Percentiles rank a stretch among this genome's conserved stretches.
Conservation (phyloP, 2,329 filamentous ascomycete genomes). For the Phaeoacremonium minimum region DNA sequence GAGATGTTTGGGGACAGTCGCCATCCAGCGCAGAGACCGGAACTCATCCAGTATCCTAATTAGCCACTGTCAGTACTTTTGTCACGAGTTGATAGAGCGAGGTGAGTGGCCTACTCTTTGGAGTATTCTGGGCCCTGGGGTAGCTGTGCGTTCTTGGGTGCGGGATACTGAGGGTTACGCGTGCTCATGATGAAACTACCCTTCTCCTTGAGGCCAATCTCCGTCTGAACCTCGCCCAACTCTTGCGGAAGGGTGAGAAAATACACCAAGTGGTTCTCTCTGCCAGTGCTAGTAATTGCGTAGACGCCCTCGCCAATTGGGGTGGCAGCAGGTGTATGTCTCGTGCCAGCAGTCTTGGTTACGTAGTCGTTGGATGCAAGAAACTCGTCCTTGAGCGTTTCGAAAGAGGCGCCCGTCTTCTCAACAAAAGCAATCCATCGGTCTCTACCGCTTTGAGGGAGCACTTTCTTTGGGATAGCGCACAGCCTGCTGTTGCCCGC, state of each 20-base stretch:
- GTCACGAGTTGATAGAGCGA: conserved; percentile 8
- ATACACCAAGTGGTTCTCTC: conserved; percentile 75
- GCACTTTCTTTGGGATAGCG: conserved; percentile 77
- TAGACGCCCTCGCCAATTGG: conserved; percentile 86
- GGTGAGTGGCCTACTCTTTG: conserved; percentile 51
- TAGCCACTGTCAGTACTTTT: too few species aligned
- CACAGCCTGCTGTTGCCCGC: conserved; percentile 65
- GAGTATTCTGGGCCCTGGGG: conserved; percentile 66
- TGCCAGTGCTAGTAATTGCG: conserved; percentile 67
- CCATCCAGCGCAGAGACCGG: conserved; percentile 66
- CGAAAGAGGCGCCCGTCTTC: conserved; percentile 61
- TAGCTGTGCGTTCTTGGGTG: conserved; percentile 59
- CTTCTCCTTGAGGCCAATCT: conserved; percentile 66
- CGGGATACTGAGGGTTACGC: conserved; percentile 71
- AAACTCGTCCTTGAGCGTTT: conserved; percentile 69
- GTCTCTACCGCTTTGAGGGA: conserved; percentile 65
- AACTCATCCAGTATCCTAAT: conserved; percentile 67
- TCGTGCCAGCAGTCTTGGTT: conserved; percentile 70
- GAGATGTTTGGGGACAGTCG: conserved; percentile 68
- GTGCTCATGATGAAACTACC: conserved; percentile 77
- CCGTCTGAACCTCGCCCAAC: conserved; percentile 67
- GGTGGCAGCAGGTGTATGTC: conserved; percentile 64
- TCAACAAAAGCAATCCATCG: conserved; percentile 81
- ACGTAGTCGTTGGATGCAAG: conserved; percentile 63
- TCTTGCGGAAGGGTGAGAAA: conserved; percentile 69